Conservation (phyloP, 2,329 filamentous ascomycete species). For the Fusarium sambucinum region DNA sequence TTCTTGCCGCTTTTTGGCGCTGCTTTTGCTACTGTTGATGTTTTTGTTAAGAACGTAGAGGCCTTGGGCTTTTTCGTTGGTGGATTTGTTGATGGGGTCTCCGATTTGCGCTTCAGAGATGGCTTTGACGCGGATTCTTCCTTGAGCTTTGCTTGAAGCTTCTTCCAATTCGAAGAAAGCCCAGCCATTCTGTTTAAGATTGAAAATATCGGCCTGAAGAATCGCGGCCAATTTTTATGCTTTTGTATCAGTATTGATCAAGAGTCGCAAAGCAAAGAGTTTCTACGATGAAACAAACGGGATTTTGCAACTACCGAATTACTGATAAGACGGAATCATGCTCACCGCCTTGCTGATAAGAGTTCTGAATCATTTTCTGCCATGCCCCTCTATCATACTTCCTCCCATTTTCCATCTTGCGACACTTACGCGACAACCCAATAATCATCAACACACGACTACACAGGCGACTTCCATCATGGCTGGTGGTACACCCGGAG, state of each 20-base stretch:
- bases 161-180: constrained; percentile 82
- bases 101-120: constrained; percentile 59
- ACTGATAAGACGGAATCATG: constrained; percentile 35
- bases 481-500: constrained; percentile 62
- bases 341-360: constrained; percentile 49
- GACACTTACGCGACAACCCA: constrained; percentile 25
- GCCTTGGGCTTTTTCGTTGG: constrained; percentile 50
- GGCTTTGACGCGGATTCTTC: constrained; percentile 56
- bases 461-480: constrained; percentile 59
- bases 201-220: neutral
- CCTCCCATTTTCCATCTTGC: constrained; percentile 21
- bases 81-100: constrained; percentile 45
- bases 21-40: constrained; percentile 11
- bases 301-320: constrained; percentile 41
- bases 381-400: constrained; percentile 46
- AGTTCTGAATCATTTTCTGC: constrained; percentile 44
- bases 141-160: constrained; percentile 73
- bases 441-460: constrained; percentile 45
- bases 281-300: constrained; percentile 29
- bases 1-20: constrained; percentile 24
- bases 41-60: constrained; percentile 18
- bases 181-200: constrained; percentile 53
- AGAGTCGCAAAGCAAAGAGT: constrained; percentile 11
- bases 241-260: constrained; percentile 16
- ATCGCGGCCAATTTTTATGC: neutral